phyloP scores from a whole-genome alignment of 1,139 yeast genomes.

The Pichia sp. region DNA sequence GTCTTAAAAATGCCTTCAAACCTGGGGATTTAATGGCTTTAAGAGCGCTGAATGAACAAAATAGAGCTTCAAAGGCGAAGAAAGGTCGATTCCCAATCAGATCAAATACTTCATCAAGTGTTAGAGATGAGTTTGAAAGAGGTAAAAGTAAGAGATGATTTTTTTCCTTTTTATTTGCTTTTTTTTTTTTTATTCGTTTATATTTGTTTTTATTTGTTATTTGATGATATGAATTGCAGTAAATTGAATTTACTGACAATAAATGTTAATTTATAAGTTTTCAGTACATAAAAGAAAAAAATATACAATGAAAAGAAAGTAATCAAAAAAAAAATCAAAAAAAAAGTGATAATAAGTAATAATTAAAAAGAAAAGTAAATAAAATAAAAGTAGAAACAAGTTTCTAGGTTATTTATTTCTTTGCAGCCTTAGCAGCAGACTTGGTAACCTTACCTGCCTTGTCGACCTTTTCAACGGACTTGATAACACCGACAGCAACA shows the following conservation, averaged over 20 bases:
- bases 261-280: background rate
- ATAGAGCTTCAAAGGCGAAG: background rate
- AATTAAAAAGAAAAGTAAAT: background rate
- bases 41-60: background rate
- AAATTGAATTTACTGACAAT: constrained; percentile 5
- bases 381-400: background rate
- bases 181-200: too few relatives aligned
- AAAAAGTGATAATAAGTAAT: background rate
- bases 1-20: constrained; percentile 4
- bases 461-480: constrained; percentile 93
- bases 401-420: constrained; percentile 58
- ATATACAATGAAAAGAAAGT: background rate
- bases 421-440: constrained; percentile 98
- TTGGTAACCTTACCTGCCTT: constrained; percentile 96
- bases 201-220: background rate
- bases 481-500: constrained; percentile 99
- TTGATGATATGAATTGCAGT: background rate
- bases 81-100: background rate
- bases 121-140: background rate
- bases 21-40: background rate
- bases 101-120: background rate
- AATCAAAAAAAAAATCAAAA: background rate
- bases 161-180: too few relatives aligned
- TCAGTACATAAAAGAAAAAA: background rate
- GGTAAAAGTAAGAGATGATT: background rate